phyloP scores from a whole-genome alignment of 805 yeast genomes.

The Metschnikowia bowlesiae region DNA sequence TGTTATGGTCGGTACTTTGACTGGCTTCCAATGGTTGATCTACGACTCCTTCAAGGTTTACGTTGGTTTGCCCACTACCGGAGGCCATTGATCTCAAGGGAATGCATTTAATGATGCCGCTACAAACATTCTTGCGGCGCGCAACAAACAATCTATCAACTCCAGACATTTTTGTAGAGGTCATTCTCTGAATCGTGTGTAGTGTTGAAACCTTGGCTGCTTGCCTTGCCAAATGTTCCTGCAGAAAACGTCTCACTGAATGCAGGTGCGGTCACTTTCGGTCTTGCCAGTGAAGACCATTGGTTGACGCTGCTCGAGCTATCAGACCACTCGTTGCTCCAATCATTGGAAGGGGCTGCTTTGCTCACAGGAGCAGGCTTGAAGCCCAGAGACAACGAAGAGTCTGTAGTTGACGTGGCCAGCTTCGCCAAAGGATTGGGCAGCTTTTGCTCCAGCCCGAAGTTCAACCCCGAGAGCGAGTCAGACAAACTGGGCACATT shows the following conservation, averaged over 20 bases:
- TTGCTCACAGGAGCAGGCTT: background rate
- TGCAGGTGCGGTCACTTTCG: background rate
- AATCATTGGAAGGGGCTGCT: conserved; percentile 7
- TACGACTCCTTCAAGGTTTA: conserved; percentile 95
- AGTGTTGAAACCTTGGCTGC: background rate
- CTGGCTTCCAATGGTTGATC: conserved; percentile 95
- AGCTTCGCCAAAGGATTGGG: background rate
- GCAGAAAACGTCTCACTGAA: conserved; percentile 7
- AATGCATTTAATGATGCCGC: background rate
- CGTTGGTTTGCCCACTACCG: conserved; percentile 93
- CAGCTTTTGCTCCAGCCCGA: conserved; percentile 9
- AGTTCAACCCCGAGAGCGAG: conserved; percentile 22
- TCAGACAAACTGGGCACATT: conserved; percentile 13
- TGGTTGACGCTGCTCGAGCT: conserved; percentile 14
- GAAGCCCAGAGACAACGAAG: background rate
- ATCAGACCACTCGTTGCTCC: conserved; percentile 37
- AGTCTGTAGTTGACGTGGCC: background rate
- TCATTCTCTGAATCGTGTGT: conserved; percentile 49
- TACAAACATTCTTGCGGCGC: background rate
- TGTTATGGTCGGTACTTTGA: conserved; percentile 94
- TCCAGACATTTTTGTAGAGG: conserved; percentile 68
- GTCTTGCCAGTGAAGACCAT: conserved; percentile 6
- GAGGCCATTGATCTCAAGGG: conserved; percentile 39
- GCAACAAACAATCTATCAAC: conserved; percentile 18
- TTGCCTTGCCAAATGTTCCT: conserved; percentile 9